Percentiles rank a stretch among this genome's conserved stretches.
Conservation (phyloP, 768 basidiomycete species). For the Suillus discolor region DNA sequence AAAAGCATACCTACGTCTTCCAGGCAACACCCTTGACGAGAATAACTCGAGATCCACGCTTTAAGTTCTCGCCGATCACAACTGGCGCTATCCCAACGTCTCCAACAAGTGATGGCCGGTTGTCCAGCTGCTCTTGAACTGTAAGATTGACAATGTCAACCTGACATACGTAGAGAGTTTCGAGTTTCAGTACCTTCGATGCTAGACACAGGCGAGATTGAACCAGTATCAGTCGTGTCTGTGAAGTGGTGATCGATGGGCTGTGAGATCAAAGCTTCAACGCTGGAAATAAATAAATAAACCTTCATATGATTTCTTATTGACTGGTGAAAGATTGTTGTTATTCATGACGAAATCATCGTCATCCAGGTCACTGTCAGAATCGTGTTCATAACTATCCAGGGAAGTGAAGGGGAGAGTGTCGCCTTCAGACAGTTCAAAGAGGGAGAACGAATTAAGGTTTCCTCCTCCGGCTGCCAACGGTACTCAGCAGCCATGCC, state of each 20-base stretch:
- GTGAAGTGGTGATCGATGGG: neutral
- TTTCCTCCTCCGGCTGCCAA: neutral
- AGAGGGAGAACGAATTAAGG: neutral
- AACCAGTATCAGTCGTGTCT: neutral
- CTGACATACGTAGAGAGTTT: too few relatives aligned
- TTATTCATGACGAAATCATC: neutral
- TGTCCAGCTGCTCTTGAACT: neutral
- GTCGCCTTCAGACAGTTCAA: neutral
- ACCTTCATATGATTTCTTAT: neutral
- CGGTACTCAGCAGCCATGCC: neutral
- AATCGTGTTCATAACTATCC: neutral
- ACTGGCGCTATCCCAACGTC: neutral
- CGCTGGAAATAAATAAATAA: neutral
- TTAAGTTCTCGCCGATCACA: neutral
- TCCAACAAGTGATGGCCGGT: neutral
- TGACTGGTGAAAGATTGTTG: neutral
- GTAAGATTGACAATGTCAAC: neutral
- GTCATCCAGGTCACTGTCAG: neutral
- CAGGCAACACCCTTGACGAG: conserved; percentile 13
- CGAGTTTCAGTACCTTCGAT: conserved; percentile 4
- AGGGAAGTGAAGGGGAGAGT: neutral
- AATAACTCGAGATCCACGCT: neutral
- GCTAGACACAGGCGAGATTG: neutral
- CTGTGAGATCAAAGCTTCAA: neutral
- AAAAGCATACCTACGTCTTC: conserved; percentile 8